Base-by-base conservation (phyloP, 1,284 basidiomycete genomes). In the Cystobasidiaceae sp. region DNA sequence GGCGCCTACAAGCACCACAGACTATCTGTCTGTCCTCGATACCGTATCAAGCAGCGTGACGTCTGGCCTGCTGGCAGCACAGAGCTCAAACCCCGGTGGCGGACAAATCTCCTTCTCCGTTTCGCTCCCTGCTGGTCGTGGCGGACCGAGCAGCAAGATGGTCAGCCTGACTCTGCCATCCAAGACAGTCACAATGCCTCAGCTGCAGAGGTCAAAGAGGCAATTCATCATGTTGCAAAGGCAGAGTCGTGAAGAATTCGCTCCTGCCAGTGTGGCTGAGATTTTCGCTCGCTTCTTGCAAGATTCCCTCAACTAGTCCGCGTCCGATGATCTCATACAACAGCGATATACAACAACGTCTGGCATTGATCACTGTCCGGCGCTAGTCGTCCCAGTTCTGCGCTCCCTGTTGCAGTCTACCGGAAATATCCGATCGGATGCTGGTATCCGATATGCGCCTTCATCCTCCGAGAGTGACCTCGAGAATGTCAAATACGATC, bases 201-300 rank as follows among this genome's bases (percentile, higher is more conserved):
- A 93, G 77, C 79, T 94, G 59, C 90, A 93, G 75, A 81, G 92
- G 27, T 79, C 87, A 54, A 94, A 93, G 75, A 81, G 92, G 49
- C 90, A 93, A 74, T 96, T 93, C 74, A 87, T 93, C 34, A 84
- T 83, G 0, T 82, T 88, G 39, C 90, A 93, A 75, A 89, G 87
- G 73, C 90, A 89, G 71, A 88, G 88, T 0, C 76, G 77, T 19
- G 84, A 90, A 21, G 85, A 86, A 69, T 92, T 89, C 87, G 82
- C 81, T 57, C 88, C 88, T 74, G 81, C 82, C 67, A 85, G 82
- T 66, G 83, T 94, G 11, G 85, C 84, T 8, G 73, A 78, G 15
- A 88, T 87, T 71, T 94, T 93, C 81, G 85, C 84, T 39, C 75
- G 78, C 63, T 93, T 91, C 77, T 75, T 96, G n/a, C 52, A 57